Evolutionary conservation across 495 filamentous ascomycete genomes (phyloP).

Genomic region (Hyaloscypha finlandica): DNA sequence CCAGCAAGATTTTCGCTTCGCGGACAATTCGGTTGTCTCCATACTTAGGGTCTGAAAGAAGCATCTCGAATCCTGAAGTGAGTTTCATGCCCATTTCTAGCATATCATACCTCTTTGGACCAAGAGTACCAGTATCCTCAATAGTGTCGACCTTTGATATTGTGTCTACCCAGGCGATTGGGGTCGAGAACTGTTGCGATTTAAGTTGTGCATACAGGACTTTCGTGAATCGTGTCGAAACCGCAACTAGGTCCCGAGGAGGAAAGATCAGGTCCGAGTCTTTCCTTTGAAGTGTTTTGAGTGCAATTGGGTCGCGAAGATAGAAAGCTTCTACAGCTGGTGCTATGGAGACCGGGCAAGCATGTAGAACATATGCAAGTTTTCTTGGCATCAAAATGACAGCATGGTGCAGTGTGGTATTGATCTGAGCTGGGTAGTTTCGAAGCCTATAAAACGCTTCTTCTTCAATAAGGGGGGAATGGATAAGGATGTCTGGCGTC

Average conservation of each 20-base stretch:
- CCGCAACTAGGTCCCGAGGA: slow-evolving; percentile 75
- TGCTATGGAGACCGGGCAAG: slow-evolving; percentile 70
- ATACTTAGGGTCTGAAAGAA: slow-evolving; percentile 64
- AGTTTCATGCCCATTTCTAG: slow-evolving; percentile 87
- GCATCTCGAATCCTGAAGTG: slow-evolving; percentile 88
- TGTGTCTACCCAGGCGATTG: slow-evolving; percentile 59
- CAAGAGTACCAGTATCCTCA: slow-evolving; percentile 26
- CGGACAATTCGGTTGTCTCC: slow-evolving; percentile 64
- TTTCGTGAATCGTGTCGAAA: slow-evolving; percentile 79
- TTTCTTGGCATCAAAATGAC: slow-evolving; percentile 75
- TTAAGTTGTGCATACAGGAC: slow-evolving; percentile 89
- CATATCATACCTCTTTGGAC: slow-evolving; percentile 41
- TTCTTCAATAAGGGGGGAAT: slow-evolving; percentile 71
- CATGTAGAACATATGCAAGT: slow-evolving; percentile 77
- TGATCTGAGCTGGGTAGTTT: slow-evolving; percentile 77
- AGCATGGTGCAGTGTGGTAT: slow-evolving; percentile 69
- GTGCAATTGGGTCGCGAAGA: slow-evolving; percentile 77
- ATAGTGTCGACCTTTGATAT: slow-evolving; percentile 28
- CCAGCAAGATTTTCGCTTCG: slow-evolving; percentile 73
- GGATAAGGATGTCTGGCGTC: slow-evolving; percentile 55
- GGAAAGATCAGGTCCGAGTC: slow-evolving; percentile 54
- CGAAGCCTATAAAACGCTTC: slow-evolving; percentile 88
- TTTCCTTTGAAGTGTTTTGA: slow-evolving; percentile 65
- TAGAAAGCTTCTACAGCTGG: slow-evolving; percentile 92
- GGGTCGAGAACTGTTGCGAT: slow-evolving; percentile 79